Base-by-base conservation (phyloP, 2,329 filamentous ascomycete genomes). In the Helotiales sp. region DNA sequence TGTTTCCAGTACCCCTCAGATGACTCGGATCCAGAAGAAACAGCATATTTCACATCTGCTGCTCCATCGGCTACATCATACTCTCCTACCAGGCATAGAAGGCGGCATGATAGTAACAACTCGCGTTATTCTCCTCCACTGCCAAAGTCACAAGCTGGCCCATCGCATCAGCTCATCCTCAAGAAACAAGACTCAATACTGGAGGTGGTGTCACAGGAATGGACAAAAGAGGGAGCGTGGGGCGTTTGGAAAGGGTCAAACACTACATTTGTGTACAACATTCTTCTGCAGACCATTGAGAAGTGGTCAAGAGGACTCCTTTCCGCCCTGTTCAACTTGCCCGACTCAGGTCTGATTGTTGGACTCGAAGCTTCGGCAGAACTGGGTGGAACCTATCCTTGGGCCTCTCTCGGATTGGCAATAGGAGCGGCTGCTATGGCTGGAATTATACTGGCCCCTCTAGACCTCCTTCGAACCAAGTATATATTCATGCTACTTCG, bases 191-290 rank as follows among this genome's bases (percentile, higher is more conserved):
- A 93, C 70, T 93, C 93, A 0, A 80, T 98, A 57, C 83, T 93
- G 66, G 91, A 96, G 64, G 91, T 95, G 2, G 84, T 99, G 59
- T 87, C 87, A 6, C 89, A 96, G 71, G 77, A 98, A 19, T 98
- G 95, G 90, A 82, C 88, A 48, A 93, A 89, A 66, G 93, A 96
- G 71, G 91, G 92, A 33, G 88, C 88, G 0, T 93, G 92, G 81
- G 95, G 95, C 4, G 87, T 97, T 5, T 99, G 93, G 93, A 97
- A 97, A 73, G 86, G 88, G 8, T 91, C 92, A 34, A 98, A 98
- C 71, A 86, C 90, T 13, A 96, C 92, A 1, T 99, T 98, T 69
- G 80, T 98, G 50, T 96, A 98, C 75, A 90, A 87, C 0, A 84
- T 97, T 47, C 80, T 98, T 17, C 84, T 93, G 61, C 91, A 91